These are phyloP conservation scores for Metschnikowia amazonensis DNA, from an alignment of 805 yeast genomes.

Conservation along the genomic window DNA sequence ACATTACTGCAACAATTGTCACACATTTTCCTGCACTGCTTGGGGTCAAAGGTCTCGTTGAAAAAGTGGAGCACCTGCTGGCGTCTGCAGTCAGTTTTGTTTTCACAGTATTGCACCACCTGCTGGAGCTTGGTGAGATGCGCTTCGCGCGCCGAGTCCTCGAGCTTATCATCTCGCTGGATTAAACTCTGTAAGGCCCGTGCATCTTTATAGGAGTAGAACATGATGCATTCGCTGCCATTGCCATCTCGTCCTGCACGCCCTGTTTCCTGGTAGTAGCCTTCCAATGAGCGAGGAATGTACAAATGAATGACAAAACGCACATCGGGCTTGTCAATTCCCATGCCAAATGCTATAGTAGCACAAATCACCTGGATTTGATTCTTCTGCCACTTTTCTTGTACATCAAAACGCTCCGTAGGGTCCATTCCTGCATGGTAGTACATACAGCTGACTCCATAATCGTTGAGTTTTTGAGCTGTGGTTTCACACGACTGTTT, in stretches of 20 bases:
- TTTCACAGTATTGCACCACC: conserved; percentile 89
- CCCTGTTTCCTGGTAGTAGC: conserved; percentile 97
- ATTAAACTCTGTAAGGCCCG: conserved; percentile 72
- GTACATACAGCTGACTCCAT: conserved; percentile 65
- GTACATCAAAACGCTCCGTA: conserved; percentile 68
- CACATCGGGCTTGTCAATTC: conserved; percentile 95
- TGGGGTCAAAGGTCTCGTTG: conserved; percentile 72
- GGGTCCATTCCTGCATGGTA: conserved; percentile 96
- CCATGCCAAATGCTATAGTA: conserved; percentile 98
- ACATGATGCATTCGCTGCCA: conserved; percentile 77
- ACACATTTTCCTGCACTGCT: conserved; percentile 66
- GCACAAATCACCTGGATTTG: conserved; percentile 82
- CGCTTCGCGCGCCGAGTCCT: conserved; percentile 61
- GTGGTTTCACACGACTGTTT: conserved; percentile 84
- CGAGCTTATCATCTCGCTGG: conserved; percentile 67
- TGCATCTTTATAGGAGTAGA: conserved; percentile 77
- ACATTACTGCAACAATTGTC: conserved; percentile 65
- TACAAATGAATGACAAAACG: conserved; percentile 86
- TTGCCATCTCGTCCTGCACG: conserved; percentile 97
- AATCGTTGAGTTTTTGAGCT: conserved; percentile 51
- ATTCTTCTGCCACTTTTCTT: conserved; percentile 76
- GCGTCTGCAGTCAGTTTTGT: conserved; percentile 84
- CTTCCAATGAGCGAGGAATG: conserved; percentile 87
- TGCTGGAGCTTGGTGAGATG: conserved; percentile 74
- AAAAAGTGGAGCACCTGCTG: conserved; percentile 86